phyloP scores from a whole-genome alignment of 2,329 filamentous ascomycete species.

The Fusarium buharicum region DNA sequence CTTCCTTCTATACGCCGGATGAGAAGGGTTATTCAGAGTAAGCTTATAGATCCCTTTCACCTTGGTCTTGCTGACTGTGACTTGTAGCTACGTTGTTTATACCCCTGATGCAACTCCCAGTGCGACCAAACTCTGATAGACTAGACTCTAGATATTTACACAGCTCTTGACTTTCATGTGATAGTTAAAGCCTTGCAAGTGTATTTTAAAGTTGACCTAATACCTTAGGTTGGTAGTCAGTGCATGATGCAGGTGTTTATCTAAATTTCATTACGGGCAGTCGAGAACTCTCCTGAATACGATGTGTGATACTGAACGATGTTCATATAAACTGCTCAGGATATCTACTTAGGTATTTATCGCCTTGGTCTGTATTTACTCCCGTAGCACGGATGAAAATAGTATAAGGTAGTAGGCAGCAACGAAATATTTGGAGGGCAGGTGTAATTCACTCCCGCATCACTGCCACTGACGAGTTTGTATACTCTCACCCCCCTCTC shows the following conservation, averaged over 20 bases:
- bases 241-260: not conserved
- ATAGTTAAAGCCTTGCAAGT: too few species aligned
- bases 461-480: not conserved
- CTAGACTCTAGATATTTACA: not conserved
- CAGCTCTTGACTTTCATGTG: too few species aligned
- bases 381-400: not conserved
- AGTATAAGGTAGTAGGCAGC: not conserved
- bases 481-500: not conserved
- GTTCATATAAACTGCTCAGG: not conserved
- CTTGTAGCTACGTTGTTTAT: slow-evolving; percentile 30
- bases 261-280: not conserved
- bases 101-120: slow-evolving; percentile 4
- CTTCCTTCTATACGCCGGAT: slow-evolving; percentile 35
- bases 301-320: not conserved
- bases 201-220: too few species aligned
- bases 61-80: slow-evolving; percentile 5
- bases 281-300: not conserved
- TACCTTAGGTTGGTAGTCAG: not conserved
- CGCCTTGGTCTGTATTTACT: not conserved
- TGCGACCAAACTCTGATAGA: slow-evolving; percentile 22
- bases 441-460: not conserved
- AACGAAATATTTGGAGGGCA: not conserved
- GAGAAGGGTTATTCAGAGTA: slow-evolving; percentile 40
- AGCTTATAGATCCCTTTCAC: not conserved
- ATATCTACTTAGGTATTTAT: too few species aligned